Base-by-base conservation (phyloP, 1,284 basidiomycete genomes). In the Heimioporus retisporus region DNA sequence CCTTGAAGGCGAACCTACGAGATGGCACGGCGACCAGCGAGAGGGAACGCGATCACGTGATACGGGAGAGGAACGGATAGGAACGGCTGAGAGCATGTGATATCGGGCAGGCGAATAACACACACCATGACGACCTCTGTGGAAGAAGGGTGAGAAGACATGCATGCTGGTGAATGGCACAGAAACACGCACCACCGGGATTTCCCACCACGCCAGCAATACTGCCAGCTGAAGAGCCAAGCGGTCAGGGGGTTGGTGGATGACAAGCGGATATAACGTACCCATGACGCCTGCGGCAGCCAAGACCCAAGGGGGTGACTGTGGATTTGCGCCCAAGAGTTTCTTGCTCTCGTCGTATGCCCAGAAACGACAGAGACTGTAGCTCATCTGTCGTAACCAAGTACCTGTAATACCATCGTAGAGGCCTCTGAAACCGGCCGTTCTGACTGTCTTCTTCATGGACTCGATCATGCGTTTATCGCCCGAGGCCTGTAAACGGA, bases 291-390 rank as follows among this genome's bases (percentile, higher is more conserved):
- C 95, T 54, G 95, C 94, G 6, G 87, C 66, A 2, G 91, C 94
- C 65, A 97, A 85, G 81, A 96, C 91, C 91, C 91, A 96, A 6
- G 93, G 77, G 31, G 78, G 31, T 0, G 75, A 79, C 56, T 75
- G 68, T 43, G 76, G 72, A 54, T 40, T 73, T 11, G 90, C 91
- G 42, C 93, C 93, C 3, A 96, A 73, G 7, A 90, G 72, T 82
- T 92, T 94, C 85, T 97, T 97, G 77, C 93, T 92, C 81, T 94
- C 92, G 73, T 97, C 96, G 80, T 97, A 97, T 28, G 94, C 94
- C 86, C 95, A 96, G 84, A 97, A 97, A 19, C 96, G 89, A 76
- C 94, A 96, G 77, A 97, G 84, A 56, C 94, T 96, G 82, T 97
- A 97, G 35, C 92, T 95, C 95, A 97, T 95, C 81, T 97, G 96